Evolutionary conservation across 106 monocot species (phyloP), one percentile per base, ranked within the genome.

Genomic region (Narthecium ossifragum): DNA sequence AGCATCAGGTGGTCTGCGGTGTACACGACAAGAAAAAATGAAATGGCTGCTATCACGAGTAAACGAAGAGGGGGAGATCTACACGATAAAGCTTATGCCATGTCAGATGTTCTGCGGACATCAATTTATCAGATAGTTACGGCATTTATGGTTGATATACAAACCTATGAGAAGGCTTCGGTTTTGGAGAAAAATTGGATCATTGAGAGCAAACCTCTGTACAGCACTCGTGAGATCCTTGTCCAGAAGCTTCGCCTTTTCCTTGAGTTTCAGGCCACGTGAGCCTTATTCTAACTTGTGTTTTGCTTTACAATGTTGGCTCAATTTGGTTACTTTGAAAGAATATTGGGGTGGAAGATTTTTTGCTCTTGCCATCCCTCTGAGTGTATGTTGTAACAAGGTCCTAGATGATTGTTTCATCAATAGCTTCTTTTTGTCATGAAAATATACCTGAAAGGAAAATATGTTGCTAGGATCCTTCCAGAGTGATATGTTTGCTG

Each of bases 131-230:
- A 84, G 43, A 84, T 96, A 46, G 71, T 84, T n/a, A 75, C 64
- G 46, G 69, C 55, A 8, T 96, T 96, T 61, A 56, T 81, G 9
- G 62, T 61, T 32, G 96, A 96, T 32, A 86, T 96, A 83, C 65
- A 62, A 41, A 62, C 69, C 30, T 76, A 75, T 76, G 70, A 65
- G 24, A 90, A 84, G 51, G 63, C 80, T 2, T 77, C 75, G 12
- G 67, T 54, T 38, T 50, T 90, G 71, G 80, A 87, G 59, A 86
- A 83, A 59, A 86, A 86, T 63, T 96, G 96, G 96, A 79, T 96
- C 21, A 31, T 53, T 22, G 80, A 80, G 17, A 63, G 78, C 26
- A 87, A 96, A 61, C 90, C 86, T 29, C 28, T 90, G 33, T 96
- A 84, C 46, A 78, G 90, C 49, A 74, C 86, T 2, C 53, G 63